A percentile compares a stretch with the other conserved stretches of the same genome.
phyloP scores from a whole-genome alignment of 257 asterid genomes.

The Salvia splendens region DNA sequence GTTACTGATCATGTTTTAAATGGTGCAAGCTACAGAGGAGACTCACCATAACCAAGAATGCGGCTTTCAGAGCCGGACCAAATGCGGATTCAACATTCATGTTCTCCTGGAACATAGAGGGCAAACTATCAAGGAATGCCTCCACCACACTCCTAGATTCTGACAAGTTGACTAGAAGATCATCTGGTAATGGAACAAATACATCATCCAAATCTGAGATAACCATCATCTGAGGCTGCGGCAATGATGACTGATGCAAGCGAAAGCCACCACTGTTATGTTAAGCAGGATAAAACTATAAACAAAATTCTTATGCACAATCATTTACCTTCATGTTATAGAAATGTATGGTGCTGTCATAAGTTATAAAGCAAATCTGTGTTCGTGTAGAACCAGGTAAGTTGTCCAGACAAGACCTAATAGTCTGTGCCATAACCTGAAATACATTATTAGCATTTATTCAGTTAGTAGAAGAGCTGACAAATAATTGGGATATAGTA shows the following conservation, averaged over 20 bases:
- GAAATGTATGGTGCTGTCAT: conserved; percentile 92
- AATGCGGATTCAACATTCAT: conserved; percentile 96
- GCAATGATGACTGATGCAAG: conserved; percentile 72
- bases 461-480: conserved; percentile 19
- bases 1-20: conserved; percentile 12
- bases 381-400: conserved; percentile 93
- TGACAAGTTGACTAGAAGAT: conserved; percentile 93
- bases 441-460: conserved; percentile 29
- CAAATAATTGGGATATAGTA: conserved; percentile 16
- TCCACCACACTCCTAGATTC: conserved; percentile 93
- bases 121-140: conserved; percentile 92
- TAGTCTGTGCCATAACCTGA: conserved; percentile 91
- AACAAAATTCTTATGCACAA: conserved; percentile 22
- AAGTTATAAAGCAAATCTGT: conserved; percentile 94
- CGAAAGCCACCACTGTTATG: conserved; percentile 33
- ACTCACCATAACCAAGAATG: conserved; percentile 93
- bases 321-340: conserved; percentile 86
- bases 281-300: conserved; percentile 24
- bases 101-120: conserved; percentile 86
- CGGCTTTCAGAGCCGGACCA: conserved; percentile 97
- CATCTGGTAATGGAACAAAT: conserved; percentile 83
- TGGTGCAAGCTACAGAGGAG: conserved; percentile 29
- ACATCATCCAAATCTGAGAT: conserved; percentile 83
- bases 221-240: conserved; percentile 90
- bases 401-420: conserved; percentile 82